phyloP scores from a whole-genome alignment of 768 basidiomycete species.

The Lyophyllum shimeji region DNA sequence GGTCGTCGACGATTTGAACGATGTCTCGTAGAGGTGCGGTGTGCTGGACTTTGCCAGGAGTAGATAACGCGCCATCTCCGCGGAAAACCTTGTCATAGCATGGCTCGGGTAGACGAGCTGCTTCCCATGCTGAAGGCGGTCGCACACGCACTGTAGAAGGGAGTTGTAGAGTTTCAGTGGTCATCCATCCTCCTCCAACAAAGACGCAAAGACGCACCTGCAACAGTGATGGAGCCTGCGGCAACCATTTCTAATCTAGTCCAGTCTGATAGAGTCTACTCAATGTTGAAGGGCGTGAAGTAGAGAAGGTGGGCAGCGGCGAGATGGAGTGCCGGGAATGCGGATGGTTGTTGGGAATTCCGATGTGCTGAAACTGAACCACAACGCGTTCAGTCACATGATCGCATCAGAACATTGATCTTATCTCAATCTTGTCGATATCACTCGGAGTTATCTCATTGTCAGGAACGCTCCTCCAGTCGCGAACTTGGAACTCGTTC shows the following conservation, averaged over 20 bases:
- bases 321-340: slow-evolving; percentile 1
- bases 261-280: slow-evolving; percentile 4
- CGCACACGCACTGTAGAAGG: slow-evolving; percentile 76
- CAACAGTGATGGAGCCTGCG: slow-evolving; percentile 86
- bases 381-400: slow-evolving; percentile 32
- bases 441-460: neutral
- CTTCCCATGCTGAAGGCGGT: slow-evolving; percentile 84
- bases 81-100: slow-evolving; percentile 69
- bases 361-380: slow-evolving; percentile 11
- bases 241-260: slow-evolving; percentile 57
- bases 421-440: neutral
- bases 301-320: slow-evolving; percentile 4
- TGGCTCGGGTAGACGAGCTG: slow-evolving; percentile 77
- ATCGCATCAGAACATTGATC: slow-evolving; percentile 14
- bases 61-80: slow-evolving; percentile 84
- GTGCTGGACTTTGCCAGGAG: slow-evolving; percentile 55
- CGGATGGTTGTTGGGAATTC: slow-evolving; percentile 13
- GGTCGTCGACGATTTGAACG: slow-evolving; percentile 90
- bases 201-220: slow-evolving; percentile 48
- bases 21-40: slow-evolving; percentile 69
- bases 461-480: too few species aligned
- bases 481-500: neutral
- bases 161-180: slow-evolving; percentile 15
- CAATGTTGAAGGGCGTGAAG: neutral
- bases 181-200: slow-evolving; percentile 9